Conservation (phyloP, 2,329 filamentous ascomycete genomes). For the Samsoniella hepiali region DNA sequence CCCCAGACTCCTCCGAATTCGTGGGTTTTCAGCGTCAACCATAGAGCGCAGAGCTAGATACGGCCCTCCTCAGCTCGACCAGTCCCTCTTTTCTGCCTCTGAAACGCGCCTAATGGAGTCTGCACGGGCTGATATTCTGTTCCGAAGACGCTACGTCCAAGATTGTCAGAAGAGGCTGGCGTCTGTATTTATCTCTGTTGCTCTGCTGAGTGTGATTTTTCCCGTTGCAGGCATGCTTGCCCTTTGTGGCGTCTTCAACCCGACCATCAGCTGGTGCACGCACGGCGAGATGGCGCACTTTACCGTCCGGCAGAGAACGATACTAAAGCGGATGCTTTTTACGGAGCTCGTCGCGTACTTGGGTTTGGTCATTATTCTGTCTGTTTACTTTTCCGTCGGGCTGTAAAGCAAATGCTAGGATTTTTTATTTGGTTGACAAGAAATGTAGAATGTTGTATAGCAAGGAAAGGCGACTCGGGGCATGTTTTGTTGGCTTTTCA, state of each 20-base stretch:
- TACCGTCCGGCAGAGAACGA: constrained; percentile 30
- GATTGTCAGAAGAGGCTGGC: constrained; percentile 31
- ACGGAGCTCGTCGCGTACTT: constrained; percentile 34
- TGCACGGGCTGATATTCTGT: constrained; percentile 30
- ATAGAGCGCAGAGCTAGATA: constrained; percentile 20
- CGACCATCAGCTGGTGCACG: constrained; percentile 47
- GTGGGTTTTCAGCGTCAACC: constrained; percentile 27
- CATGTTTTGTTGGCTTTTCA: neutral
- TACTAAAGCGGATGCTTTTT: constrained; percentile 37
- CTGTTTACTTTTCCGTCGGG: constrained; percentile 30
- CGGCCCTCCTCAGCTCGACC: constrained; percentile 15
- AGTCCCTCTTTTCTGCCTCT: constrained; percentile 28
- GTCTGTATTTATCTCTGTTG: constrained; percentile 38
- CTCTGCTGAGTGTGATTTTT: constrained; percentile 39
- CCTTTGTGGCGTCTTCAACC: constrained; percentile 43
- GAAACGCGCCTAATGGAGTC: constrained; percentile 32
- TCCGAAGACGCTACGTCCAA: constrained; percentile 28
- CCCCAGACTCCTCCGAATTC: constrained; percentile 23
- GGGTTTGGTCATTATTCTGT: constrained; percentile 30
- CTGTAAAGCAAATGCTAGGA: constrained; percentile 5
- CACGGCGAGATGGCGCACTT: constrained; percentile 42
- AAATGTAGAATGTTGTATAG: constrained; percentile 17
- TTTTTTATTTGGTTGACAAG: constrained; percentile 8
- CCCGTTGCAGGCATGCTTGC: constrained; percentile 47
- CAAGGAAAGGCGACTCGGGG: neutral